Percentiles rank a stretch among this genome's conserved stretches.
These are phyloP conservation scores for Fonsecaea monophora DNA, from an alignment of 2,329 filamentous ascomycete genomes.

Conservation along the genomic window DNA sequence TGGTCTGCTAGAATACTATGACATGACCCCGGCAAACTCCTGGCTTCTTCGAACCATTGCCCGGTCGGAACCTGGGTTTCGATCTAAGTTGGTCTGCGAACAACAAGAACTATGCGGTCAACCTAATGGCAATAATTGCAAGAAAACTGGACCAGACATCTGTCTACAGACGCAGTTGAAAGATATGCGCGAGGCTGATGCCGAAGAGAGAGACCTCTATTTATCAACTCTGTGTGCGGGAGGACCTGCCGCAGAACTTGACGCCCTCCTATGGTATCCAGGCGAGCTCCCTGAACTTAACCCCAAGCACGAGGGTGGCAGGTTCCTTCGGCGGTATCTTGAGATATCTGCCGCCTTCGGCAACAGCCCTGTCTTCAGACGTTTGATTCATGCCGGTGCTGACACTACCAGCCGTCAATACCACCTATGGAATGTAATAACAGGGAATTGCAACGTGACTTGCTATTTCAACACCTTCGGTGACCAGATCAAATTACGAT, in stretches of 20 bases:
- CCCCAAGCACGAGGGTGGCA: not conserved
- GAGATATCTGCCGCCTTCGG: not conserved
- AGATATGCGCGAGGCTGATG: not conserved
- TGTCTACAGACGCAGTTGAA: not conserved
- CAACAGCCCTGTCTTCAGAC: not conserved
- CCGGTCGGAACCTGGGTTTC: not conserved
- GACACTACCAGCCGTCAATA: not conserved
- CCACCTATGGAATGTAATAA: not conserved
- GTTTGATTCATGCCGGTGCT: not conserved
- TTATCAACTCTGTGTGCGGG: not conserved
- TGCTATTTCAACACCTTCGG: not conserved
- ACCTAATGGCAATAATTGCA: not conserved
- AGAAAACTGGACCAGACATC: not conserved
- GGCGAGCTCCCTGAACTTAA: not conserved
- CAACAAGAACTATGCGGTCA: not conserved
- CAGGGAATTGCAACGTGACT: not conserved
- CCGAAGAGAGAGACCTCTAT: not conserved
- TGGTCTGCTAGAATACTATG: not conserved
- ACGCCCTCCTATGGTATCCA: not conserved
- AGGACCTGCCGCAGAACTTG: not conserved
- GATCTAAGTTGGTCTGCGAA: not conserved
- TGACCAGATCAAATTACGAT: not conserved
- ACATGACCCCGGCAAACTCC: not conserved
- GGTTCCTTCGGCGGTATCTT: not conserved
- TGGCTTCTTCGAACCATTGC: not conserved